Conservation (phyloP, 345 rosid genomes). For the Iberis pinnata region DNA sequence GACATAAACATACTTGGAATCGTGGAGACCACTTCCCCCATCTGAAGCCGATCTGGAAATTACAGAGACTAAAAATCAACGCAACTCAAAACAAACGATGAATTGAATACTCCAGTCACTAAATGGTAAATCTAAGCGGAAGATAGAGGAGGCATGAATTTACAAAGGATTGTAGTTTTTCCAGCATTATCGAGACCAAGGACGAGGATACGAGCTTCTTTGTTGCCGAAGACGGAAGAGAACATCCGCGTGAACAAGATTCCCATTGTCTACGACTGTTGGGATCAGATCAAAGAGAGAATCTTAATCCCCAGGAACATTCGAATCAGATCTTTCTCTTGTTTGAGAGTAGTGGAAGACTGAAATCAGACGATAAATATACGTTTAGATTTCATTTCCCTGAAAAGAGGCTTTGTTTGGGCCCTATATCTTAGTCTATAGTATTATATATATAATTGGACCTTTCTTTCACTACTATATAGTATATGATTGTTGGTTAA, state of each 20-base stretch:
- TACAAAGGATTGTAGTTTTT: slow-evolving; percentile 80
- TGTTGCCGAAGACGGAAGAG: slow-evolving; percentile 65
- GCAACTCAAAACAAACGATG: neutral
- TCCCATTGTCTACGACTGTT: slow-evolving; percentile 45
- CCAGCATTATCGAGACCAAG: slow-evolving; percentile 95
- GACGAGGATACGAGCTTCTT: slow-evolving; percentile 83
- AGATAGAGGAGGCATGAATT: slow-evolving; percentile 5
- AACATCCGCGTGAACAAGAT: slow-evolving; percentile 66
- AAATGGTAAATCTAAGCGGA: neutral
- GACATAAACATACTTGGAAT: slow-evolving; percentile 67
- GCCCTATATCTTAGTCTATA: neutral
- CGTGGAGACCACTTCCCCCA: slow-evolving; percentile 97
- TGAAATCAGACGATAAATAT: neutral
- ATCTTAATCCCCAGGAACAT: slow-evolving; percentile 25
- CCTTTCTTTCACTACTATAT: neutral
- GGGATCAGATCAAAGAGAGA: slow-evolving; percentile 23
- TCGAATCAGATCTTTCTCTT: slow-evolving; percentile 26
- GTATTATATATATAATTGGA: neutral
- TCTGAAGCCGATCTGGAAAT: slow-evolving; percentile 84
- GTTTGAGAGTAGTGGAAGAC: slow-evolving; percentile 9
- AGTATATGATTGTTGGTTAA: too few relatives aligned
- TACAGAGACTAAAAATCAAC: slow-evolving; percentile 1
- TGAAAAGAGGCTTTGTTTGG: neutral
- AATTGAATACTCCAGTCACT: slow-evolving; percentile 17
- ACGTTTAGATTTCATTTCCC: neutral